Conservation (phyloP, 352 stramenopile species). For the Phytophthora melonis region DNA sequence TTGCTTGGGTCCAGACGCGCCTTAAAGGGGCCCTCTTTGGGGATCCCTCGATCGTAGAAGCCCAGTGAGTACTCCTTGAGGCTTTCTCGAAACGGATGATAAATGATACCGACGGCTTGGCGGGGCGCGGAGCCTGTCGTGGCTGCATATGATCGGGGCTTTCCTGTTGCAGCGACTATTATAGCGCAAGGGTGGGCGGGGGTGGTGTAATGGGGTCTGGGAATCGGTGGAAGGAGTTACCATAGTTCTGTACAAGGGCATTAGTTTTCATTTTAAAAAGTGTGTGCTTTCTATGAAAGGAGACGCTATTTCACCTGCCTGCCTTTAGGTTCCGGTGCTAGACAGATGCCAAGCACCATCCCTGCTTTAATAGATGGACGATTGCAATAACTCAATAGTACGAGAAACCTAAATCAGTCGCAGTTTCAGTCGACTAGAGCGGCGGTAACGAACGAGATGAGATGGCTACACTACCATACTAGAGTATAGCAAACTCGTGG, state of each 20-base stretch:
- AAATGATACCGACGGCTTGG: background rate
- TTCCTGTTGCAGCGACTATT: background rate
- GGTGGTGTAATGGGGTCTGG: background rate
- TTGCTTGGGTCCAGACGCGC: background rate
- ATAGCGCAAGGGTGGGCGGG: too few species aligned
- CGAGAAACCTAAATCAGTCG: background rate
- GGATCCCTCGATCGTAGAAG: background rate
- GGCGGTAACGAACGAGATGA: background rate
- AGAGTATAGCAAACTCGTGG: too few species aligned
- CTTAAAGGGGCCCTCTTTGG: background rate
- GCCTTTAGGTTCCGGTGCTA: background rate
- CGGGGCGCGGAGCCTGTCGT: conserved; percentile 2
- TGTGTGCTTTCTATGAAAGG: too few species aligned
- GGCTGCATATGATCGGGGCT: background rate
- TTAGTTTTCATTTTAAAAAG: too few species aligned
- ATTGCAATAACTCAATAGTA: background rate
- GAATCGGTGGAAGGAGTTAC: too few species aligned
- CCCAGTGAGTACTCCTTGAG: background rate
- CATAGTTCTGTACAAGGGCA: too few species aligned
- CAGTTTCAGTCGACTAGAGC: background rate
- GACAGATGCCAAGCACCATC: background rate
- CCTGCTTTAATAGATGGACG: background rate
- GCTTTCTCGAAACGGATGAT: conserved; percentile 10
- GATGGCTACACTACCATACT: background rate
- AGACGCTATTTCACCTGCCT: too few species aligned